Conservation (phyloP, 371 early-diverging fungal species). For the Rhizopus delemar region DNA sequence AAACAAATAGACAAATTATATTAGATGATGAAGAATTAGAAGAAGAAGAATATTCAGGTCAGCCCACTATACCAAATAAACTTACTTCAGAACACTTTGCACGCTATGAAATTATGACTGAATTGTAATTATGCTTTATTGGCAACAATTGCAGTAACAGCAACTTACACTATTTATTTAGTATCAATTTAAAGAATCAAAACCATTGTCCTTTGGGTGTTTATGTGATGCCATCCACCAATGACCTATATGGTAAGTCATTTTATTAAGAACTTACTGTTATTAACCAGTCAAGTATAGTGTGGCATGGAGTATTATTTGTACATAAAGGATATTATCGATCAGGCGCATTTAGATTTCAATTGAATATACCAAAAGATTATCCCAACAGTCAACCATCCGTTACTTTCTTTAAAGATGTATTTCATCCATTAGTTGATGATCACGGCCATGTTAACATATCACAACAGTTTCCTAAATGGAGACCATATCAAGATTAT, state of each 20-base stretch:
- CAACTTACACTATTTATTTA: conserved; percentile 19
- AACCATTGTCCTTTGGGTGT: conserved; percentile 81
- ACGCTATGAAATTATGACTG: conserved; percentile 60
- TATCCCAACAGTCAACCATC: conserved; percentile 86
- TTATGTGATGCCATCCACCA: conserved; percentile 75
- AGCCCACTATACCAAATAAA: conserved; percentile 18
- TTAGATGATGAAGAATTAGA: conserved; percentile 21
- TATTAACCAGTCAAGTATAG: conserved; percentile 29
- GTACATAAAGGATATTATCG: conserved; percentile 89
- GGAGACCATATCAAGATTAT: conserved; percentile 82
- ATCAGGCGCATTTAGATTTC: conserved; percentile 92
- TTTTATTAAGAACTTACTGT: not conserved
- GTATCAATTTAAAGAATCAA: conserved; percentile 70
- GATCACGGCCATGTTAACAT: conserved; percentile 65
- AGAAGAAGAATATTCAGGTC: conserved; percentile 19
- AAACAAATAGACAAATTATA: not conserved
- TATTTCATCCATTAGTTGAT: conserved; percentile 97
- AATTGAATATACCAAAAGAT: conserved; percentile 81
- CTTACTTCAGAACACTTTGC: conserved; percentile 34
- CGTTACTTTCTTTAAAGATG: conserved; percentile 85
- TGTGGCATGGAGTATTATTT: conserved; percentile 85
- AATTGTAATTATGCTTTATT: conserved; percentile 43
- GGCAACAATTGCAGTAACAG: no score
- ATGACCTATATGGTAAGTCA: conserved; percentile 62
- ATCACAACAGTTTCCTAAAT: conserved; percentile 76